Conservation (phyloP, 2,329 filamentous ascomycete genomes). For the Ceratocystis lukuohia region DNA sequence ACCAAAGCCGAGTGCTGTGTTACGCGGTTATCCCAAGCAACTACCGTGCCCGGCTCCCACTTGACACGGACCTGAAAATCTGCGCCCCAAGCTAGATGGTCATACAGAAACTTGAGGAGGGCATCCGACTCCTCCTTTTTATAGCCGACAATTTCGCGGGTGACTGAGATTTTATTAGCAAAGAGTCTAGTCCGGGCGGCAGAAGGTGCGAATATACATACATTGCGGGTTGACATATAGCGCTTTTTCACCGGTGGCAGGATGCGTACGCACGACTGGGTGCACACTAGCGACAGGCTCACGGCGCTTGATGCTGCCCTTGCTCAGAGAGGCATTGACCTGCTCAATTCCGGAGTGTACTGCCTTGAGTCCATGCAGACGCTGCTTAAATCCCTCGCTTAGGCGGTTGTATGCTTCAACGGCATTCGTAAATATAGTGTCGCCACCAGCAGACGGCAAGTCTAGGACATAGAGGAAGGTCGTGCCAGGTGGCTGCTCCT, state of each 20-base stretch:
- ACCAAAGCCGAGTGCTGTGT: conserved; percentile 66
- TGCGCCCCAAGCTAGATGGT: conserved; percentile 40
- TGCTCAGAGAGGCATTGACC: conserved; percentile 51
- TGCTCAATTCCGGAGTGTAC: conserved; percentile 76
- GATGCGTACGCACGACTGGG: conserved; percentile 69
- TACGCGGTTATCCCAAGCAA: conserved; percentile 76
- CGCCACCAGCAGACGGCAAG: conserved; percentile 63
- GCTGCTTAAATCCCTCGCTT: conserved; percentile 63
- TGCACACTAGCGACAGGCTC: conserved; percentile 64
- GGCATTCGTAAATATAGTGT: conserved; percentile 71
- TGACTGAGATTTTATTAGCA: conserved; percentile 39
- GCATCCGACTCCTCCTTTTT: conserved; percentile 79
- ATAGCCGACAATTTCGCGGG: conserved; percentile 63
- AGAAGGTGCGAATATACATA: conserved; percentile 30
- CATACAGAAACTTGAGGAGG: conserved; percentile 57
- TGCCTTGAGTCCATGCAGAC: conserved; percentile 67
- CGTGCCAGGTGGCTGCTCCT: conserved; percentile 75
- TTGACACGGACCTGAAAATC: conserved; percentile 49
- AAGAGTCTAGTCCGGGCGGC: background rate
- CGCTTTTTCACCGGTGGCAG: conserved; percentile 70
- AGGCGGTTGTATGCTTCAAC: conserved; percentile 71
- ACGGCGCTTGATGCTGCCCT: conserved; percentile 58
- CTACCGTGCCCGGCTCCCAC: conserved; percentile 68
- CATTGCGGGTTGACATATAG: conserved; percentile 74
- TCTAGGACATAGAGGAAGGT: conserved; percentile 86